A percentile compares a stretch with the other conserved stretches of the same genome.
These are phyloP conservation scores for Russula abietina DNA, from an alignment of 768 basidiomycete species.

Conservation along the genomic window DNA sequence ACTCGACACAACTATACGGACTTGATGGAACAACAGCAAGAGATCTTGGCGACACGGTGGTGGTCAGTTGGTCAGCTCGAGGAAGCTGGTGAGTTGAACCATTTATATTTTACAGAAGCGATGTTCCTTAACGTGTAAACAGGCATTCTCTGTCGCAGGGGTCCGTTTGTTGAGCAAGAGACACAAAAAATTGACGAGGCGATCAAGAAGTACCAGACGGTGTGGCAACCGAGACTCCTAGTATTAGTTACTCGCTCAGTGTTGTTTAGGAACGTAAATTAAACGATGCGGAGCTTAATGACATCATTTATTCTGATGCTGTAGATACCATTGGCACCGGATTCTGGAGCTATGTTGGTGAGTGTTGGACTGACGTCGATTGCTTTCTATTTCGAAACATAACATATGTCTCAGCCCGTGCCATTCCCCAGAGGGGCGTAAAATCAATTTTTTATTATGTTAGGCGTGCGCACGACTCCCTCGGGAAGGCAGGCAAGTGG, in stretches of 20 bases:
- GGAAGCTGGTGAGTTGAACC: neutral
- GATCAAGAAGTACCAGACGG: neutral
- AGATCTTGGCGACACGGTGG: neutral
- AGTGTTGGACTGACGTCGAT: too few species aligned
- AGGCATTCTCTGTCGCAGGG: neutral
- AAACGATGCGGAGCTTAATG: neutral
- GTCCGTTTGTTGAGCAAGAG: neutral
- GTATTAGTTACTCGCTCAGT: neutral
- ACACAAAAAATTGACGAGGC: neutral
- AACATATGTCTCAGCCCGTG: neutral
- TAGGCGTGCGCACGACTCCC: neutral
- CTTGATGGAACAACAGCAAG: neutral
- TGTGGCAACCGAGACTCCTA: neutral
- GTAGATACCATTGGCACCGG: neutral
- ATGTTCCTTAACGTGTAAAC: neutral
- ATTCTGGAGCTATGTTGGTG: neutral
- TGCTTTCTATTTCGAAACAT: neutral
- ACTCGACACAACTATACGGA: too few species aligned
- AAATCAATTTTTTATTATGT: neutral
- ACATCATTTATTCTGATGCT: neutral
- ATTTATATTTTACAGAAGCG: too few species aligned
- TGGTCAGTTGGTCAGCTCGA: neutral
- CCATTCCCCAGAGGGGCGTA: neutral
- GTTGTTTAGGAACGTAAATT: neutral
- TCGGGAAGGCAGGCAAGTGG: neutral